Conservation (phyloP, 345 rosid species). For the Brassica rapa region DNA sequence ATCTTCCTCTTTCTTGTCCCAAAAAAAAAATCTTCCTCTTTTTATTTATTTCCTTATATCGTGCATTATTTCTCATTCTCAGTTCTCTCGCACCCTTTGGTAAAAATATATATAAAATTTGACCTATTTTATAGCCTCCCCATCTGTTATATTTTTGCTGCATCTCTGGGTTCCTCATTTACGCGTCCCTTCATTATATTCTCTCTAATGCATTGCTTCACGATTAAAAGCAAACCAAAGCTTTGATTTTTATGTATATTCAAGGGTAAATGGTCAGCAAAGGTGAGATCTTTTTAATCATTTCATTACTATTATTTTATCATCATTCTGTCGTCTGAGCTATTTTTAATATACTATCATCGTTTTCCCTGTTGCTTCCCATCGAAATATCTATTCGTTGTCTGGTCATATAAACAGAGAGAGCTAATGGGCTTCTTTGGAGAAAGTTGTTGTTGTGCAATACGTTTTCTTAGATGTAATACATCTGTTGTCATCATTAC, state of each 20-base stretch:
- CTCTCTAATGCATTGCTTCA: conserved; percentile 30
- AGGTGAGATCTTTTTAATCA: conserved; percentile 37
- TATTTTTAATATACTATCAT: background rate
- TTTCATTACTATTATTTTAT: conserved; percentile 5
- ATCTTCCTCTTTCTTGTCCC: background rate
- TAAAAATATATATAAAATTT: conserved; percentile 18
- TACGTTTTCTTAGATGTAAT: conserved; percentile 18
- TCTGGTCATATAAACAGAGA: conserved; percentile 12
- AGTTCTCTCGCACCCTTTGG: conserved; percentile 45
- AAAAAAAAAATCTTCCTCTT: too few species aligned
- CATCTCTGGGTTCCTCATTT: conserved; percentile 41
- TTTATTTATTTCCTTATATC: conserved; percentile 18
- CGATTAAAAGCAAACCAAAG: conserved; percentile 43
- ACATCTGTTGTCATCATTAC: conserved; percentile 7
- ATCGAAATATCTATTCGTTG: background rate
- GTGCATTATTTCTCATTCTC: conserved; percentile 45
- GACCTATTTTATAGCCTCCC: conserved; percentile 35
- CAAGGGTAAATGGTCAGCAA: conserved; percentile 47
- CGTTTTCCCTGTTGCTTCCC: conserved; percentile 9
- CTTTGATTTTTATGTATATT: conserved; percentile 49
- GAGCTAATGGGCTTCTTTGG: conserved; percentile 8
- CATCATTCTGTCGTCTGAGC: background rate
- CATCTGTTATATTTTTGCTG: conserved; percentile 31
- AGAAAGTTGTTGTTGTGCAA: conserved; percentile 32
- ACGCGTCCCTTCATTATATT: conserved; percentile 30